Evolutionary conservation across 148 eudicot species (phyloP), one percentile per base, ranked within the genome.

Genomic region (Fallopia convolvulus): DNA sequence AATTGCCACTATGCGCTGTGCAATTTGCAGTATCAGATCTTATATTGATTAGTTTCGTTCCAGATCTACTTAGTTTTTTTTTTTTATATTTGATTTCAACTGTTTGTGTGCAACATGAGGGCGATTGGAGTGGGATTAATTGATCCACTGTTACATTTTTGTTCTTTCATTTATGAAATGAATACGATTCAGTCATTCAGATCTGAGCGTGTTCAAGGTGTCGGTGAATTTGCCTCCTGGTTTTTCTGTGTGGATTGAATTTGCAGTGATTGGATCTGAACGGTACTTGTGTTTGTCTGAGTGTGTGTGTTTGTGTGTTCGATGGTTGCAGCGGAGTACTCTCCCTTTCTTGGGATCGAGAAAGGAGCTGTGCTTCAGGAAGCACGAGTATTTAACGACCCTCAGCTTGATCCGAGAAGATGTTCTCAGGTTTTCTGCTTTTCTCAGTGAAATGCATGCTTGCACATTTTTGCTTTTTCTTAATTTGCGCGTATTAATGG

Each of bases 281-380:
- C 50, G 72, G 74, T 79, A 39, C 53, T 40, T 61, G 41, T 55
- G 30, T 55, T 55, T 55, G 61, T 50, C n/a, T 50, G 56, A 15
- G 56, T 55, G 21, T 63, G 21, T 63, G 39, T 63, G 10, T 56
- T 40, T n/a, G 55, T 36, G 42, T 52, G 70, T 26, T 56, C 32
- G 72, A 8, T 44, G 50, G 26, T 83, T 76, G 66, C 91, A 88
- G 98, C 86, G 8, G 98, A 93, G 73, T 93, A 88, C 83, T 91
- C 97, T 74, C 98, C 97, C 0, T 93, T 91, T 85, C 70, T 88
- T 80, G 98, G 98, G 85, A 91, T 91, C 58, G 98, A 93, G 81
- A 93, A 93, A 83, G 98, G 98, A 40, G 97, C 94, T 3, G 97
- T 93, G 39, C 91, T 93, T 82, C 98, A 93, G 73, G 97, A 93